Percentiles rank a stretch among this genome's conserved stretches.
Conservation (phyloP, 352 stramenopile genomes). For the Globisporangium echinulatum region DNA sequence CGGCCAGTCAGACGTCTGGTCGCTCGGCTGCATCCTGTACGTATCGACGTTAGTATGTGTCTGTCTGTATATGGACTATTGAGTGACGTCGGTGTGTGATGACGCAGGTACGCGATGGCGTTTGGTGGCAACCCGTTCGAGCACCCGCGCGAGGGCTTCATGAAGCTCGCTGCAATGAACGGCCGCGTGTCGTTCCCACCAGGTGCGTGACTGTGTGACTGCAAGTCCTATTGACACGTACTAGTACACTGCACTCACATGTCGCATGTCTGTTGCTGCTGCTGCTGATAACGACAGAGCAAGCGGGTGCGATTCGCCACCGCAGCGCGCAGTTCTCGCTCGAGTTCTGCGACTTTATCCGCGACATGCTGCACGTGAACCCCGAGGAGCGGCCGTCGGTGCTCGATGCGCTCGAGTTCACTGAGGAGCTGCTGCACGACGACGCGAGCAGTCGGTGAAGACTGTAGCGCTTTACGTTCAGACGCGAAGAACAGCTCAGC, state of each 20-base stretch:
- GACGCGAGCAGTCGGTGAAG: constrained; percentile 37
- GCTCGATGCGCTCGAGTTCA: constrained; percentile 77
- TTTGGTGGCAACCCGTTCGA: constrained; percentile 82
- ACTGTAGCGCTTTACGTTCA: not conserved
- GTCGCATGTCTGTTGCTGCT: no score
- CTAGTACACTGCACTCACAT: no score
- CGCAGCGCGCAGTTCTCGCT: constrained; percentile 58
- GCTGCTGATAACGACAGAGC: constrained; percentile 20
- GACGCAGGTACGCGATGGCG: constrained; percentile 68
- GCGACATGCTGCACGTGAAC: constrained; percentile 82
- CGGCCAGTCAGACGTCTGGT: constrained; percentile 83
- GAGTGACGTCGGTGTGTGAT: not conserved
- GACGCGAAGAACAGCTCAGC: not conserved
- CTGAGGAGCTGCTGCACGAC: constrained; percentile 68
- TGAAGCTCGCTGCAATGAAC: constrained; percentile 80
- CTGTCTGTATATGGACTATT: not conserved
- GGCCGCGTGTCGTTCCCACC: constrained; percentile 70
- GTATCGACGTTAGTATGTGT: constrained; percentile 3
- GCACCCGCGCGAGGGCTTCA: constrained; percentile 72
- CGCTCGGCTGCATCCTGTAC: constrained; percentile 76
- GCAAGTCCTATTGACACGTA: no score
- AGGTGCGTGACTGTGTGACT: constrained; percentile 16
- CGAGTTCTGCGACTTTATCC: constrained; percentile 86
- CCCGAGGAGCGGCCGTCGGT: constrained; percentile 74
- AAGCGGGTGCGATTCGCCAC: constrained; percentile 58